A percentile compares a stretch with the other conserved stretches of the same genome.
Evolutionary conservation across 352 stramenopile species (phyloP).

Genomic region (Pythium dissimile): DNA sequence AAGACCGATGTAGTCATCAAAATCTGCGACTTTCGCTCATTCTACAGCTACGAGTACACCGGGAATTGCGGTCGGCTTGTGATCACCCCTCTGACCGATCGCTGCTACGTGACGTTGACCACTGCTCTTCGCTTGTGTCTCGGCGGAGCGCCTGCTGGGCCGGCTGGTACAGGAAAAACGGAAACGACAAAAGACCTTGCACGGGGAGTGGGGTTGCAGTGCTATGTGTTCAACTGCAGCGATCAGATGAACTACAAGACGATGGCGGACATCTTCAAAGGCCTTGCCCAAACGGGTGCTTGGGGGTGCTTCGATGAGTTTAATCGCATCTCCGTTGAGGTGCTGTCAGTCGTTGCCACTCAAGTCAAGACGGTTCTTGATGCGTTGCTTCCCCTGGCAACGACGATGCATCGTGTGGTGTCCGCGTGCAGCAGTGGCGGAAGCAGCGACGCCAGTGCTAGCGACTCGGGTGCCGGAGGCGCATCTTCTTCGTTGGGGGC

Average conservation of each 20-base stretch:
- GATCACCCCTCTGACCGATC: slow-evolving; percentile 81
- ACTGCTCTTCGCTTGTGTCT: slow-evolving; percentile 76
- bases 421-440: slow-evolving; percentile 16
- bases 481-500: background rate
- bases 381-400: slow-evolving; percentile 37
- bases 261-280: slow-evolving; percentile 95
- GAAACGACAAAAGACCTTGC: slow-evolving; percentile 86
- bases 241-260: slow-evolving; percentile 95
- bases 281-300: slow-evolving; percentile 91
- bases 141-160: slow-evolving; percentile 70
- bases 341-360: slow-evolving; percentile 94
- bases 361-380: slow-evolving; percentile 98
- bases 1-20: slow-evolving; percentile 79
- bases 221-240: slow-evolving; percentile 88
- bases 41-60: slow-evolving; percentile 96
- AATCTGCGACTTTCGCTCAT: slow-evolving; percentile 89
- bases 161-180: slow-evolving; percentile 84
- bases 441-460: slow-evolving; percentile 14
- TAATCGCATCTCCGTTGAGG: slow-evolving; percentile 96
- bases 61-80: slow-evolving; percentile 91
- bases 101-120: slow-evolving; percentile 84
- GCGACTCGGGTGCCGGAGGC: slow-evolving; percentile 6
- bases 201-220: slow-evolving; percentile 68
- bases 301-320: slow-evolving; percentile 98
- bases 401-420: slow-evolving; percentile 22